Base-by-base conservation (phyloP, 2,329 filamentous ascomycete species). In the Raffaelea albimanens region DNA sequence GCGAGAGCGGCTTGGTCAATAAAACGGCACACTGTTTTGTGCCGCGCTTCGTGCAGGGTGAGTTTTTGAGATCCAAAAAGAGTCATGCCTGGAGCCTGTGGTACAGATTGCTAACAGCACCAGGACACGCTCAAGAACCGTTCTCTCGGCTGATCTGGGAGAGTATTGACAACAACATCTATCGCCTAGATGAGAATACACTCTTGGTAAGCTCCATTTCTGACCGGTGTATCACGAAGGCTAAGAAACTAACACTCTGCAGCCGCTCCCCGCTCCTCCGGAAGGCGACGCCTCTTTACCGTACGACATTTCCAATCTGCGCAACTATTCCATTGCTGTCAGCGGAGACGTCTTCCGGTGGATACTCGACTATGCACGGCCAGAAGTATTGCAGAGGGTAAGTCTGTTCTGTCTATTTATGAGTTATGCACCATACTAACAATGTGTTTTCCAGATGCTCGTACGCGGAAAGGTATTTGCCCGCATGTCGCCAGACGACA, bases 401-500 rank as follows among this genome's bases (percentile, higher is more conserved):
- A 52, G 72, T 68, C 16, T 25, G 3, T 7, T 19, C 25, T 20
- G 9, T 11, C 16, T 19, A 23, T 11, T n/a, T 31, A 7, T 25
- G 3, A 13, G 22, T 25, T 21, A n/a, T 48, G 9, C 25, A 16
- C 5, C 34, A 3, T n/a, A 10, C 36, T 34, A 9, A 40, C 23
- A 4, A 11, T 5, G 25, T 13, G 7, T 13, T 29, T 13, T 29
- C 25, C 63, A 93, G 73, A 91, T 97, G 82, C 85, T 98, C 47
- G 83, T 95, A 33, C 79, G 78, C 46, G 90, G 91, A 22, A 91
- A 93, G 64, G 88, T 98, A 2, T 98, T 95, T 64, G 94, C 93
- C 4, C 85, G 93, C 56, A 98, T 98, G 93, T 97, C 91, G 2
- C 94, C 93, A 0, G 94, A 98, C 61, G 93, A 98, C 65, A 98